A percentile compares a stretch with the other conserved stretches of the same genome.
These are phyloP conservation scores for Pseudogymnoascus sp. DNA, from an alignment of 2,329 filamentous ascomycete species.

Conservation along the genomic window DNA sequence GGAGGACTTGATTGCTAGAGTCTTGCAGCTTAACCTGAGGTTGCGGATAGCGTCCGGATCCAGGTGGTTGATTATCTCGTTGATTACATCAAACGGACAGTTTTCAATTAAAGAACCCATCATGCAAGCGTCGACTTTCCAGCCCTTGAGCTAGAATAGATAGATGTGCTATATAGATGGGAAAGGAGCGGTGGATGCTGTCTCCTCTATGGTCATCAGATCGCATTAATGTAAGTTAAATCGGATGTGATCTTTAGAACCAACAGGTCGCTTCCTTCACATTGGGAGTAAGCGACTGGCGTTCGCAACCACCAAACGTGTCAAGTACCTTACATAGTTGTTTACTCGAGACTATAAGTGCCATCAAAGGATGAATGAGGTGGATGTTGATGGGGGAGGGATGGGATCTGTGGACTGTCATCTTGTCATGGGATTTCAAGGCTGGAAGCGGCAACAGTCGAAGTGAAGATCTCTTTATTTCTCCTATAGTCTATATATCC, in stretches of 20 bases:
- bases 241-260: not conserved
- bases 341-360: not conserved
- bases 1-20: not conserved
- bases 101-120: not conserved
- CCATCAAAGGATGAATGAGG: too few relatives aligned
- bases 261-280: not conserved
- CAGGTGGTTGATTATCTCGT: not conserved
- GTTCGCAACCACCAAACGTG: not conserved
- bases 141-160: not conserved
- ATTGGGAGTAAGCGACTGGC: not conserved
- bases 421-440: not conserved
- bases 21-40: not conserved
- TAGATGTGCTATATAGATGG: not conserved
- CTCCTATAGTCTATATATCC: conserved; percentile 7
- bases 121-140: not conserved
- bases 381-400: too few relatives aligned
- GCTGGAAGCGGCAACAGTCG: not conserved
- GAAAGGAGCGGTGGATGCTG: not conserved
- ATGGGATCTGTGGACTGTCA: not conserved
- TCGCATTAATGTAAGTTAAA: not conserved
- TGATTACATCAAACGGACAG: not conserved
- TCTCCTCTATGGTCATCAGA: not conserved
- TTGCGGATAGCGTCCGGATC: not conserved
- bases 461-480: conserved; percentile 4
- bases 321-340: not conserved